Percentiles rank a stretch among this genome's conserved stretches.
These are phyloP conservation scores for Crithidia fasciculata DNA, from an alignment of 208 protist genomes.

Conservation along the genomic window DNA sequence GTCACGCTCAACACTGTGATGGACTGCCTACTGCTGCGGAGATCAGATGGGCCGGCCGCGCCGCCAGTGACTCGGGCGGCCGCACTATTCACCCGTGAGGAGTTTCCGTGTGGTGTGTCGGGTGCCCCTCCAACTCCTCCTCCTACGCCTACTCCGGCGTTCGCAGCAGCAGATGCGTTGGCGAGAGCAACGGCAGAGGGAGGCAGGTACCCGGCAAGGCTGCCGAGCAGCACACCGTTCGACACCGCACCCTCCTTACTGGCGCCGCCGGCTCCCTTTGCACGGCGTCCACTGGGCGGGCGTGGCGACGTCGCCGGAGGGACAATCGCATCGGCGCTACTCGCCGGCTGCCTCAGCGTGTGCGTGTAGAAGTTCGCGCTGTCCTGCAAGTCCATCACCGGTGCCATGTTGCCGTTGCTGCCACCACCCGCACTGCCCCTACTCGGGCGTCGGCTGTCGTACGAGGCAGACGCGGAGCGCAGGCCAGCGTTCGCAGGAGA, in stretches of 20 bases:
- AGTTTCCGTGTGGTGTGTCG: conserved; percentile 2
- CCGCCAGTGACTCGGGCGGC: background rate
- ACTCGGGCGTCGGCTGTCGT: conserved; percentile 7
- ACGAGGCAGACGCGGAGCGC: background rate
- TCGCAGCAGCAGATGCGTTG: conserved; percentile 3
- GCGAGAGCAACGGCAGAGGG: conserved; percentile 14
- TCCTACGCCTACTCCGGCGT: too few relatives aligned
- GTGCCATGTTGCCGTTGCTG: background rate
- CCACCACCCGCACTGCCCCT: background rate
- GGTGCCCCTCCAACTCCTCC: background rate
- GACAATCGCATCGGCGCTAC: background rate
- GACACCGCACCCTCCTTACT: background rate
- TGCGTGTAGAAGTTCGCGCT: conserved; percentile 1
- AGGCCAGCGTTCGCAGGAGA: background rate
- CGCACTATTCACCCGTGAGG: background rate
- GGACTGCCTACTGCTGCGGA: conserved; percentile 18
- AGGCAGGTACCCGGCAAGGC: conserved; percentile 21
- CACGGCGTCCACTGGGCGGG: background rate
- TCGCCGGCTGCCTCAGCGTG: background rate
- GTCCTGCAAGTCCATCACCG: background rate
- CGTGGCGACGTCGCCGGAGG: background rate
- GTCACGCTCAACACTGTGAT: conserved; percentile 26
- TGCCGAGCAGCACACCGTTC: conserved; percentile 21
- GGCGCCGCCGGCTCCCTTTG: too few relatives aligned
- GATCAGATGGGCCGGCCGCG: background rate